These are phyloP conservation scores for Obelidium mucronatum DNA, from an alignment of 192 early-diverging fungal species.

Conservation along the genomic window DNA sequence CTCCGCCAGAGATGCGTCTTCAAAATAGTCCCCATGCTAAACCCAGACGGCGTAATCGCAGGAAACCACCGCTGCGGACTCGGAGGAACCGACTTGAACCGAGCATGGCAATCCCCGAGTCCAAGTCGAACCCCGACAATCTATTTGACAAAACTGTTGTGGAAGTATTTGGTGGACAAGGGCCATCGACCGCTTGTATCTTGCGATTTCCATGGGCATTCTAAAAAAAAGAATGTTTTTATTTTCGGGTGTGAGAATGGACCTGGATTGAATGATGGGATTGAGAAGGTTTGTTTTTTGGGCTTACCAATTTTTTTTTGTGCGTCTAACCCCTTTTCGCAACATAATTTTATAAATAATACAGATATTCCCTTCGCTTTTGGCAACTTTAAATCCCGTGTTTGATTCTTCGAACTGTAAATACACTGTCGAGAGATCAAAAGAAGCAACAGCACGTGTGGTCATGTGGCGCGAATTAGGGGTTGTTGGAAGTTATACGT, in stretches of 20 bases:
- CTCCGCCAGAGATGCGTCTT: conserved; percentile 55
- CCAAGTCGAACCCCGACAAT: conserved; percentile 45
- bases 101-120: conserved; percentile 55
- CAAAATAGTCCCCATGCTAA: conserved; percentile 65
- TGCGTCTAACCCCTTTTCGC: no score
- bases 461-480: conserved; percentile 56
- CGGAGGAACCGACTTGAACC: conserved; percentile 61
- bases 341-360: no score
- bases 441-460: conserved; percentile 60
- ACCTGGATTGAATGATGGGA: conserved; percentile 40
- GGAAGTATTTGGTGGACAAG: conserved; percentile 44
- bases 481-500: conserved; percentile 53
- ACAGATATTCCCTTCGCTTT: conserved; percentile 52
- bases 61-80: conserved; percentile 60
- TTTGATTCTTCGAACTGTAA: conserved; percentile 50
- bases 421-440: conserved; percentile 52
- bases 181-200: conserved; percentile 47
- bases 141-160: conserved; percentile 56
- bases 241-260: conserved; percentile 59
- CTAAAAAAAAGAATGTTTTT: conserved; percentile 60
- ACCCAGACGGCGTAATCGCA: conserved; percentile 62
- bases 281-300: conserved; percentile 46
- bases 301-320: no score
- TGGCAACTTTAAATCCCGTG: conserved; percentile 48
- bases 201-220: conserved; percentile 65